Evolutionary conservation across 495 filamentous ascomycete genomes (phyloP), one percentile per base, ranked within the genome.

Genomic region (Massariosphaeria phaeospora): DNA sequence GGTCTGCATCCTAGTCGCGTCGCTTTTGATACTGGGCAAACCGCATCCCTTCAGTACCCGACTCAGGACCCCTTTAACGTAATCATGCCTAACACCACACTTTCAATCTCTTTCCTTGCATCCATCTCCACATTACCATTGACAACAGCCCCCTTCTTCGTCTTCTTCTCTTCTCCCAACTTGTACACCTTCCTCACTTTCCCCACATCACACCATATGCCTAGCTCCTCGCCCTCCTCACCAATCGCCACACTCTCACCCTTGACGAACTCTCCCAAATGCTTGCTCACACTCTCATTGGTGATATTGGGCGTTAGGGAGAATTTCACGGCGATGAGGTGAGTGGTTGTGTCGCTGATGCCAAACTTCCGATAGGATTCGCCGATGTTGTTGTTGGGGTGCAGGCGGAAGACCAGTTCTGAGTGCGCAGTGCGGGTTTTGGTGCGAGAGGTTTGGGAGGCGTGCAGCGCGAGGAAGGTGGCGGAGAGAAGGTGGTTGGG

Each of bases 351-450:
- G 25, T 87, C 78, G 1, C 76, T 66, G 51, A 96, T 84, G 36
- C 93, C 93, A 64, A 93, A 94, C 49, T 83, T 83, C 23, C 88
- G 83, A 71, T 96, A 96, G 4, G 89, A 83, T 59, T 95, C 89
- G 35, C 89, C 79, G 62, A 98, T 96, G 71, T 97, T 97, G 59
- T 91, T 96, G 43, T 86, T 88, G 0, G 84, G 77, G 45, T 81
- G 87, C 9, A 99, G 72, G 11, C 81, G 83, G 62, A 87, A 86
- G 2, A 99, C 91, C 52, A 89, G 87, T 67, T 97, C 93, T 0
- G 90, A 93, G 62, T 97, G 93, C 10, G 96, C 83, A 65, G 96
- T 97, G 30, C 83, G 79, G 21, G 88, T 93, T 60, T 81, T 83
- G 26, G 91, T 71, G 20, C 81, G 79, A 0, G 72, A 72, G 42